Percentiles rank a stretch among this genome's conserved stretches.
These are phyloP conservation scores for Candida odintsovae DNA, from an alignment of 805 yeast genomes.

Conservation along the genomic window DNA sequence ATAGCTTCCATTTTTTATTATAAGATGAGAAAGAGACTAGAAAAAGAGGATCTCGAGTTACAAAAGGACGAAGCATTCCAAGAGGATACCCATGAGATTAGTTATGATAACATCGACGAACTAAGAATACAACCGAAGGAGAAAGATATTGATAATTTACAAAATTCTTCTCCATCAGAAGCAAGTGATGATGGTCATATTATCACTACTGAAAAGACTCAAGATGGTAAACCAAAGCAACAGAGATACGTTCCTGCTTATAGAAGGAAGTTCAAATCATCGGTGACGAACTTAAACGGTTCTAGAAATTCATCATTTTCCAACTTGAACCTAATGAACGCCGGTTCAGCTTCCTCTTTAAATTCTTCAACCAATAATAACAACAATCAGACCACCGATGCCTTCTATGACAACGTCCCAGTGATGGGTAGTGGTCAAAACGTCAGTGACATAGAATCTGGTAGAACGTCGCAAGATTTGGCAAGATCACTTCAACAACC, in stretches of 20 bases:
- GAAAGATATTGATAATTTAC: not conserved
- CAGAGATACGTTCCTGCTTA: slow-evolving; percentile 33
- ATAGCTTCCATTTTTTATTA: slow-evolving; percentile 32
- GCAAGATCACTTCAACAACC: slow-evolving; percentile 23
- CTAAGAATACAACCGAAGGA: slow-evolving; percentile 13
- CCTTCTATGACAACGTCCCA: slow-evolving; percentile 24
- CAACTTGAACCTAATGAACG: slow-evolving; percentile 16
- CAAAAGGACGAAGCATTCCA: slow-evolving; percentile 28
- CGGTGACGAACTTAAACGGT: slow-evolving; percentile 16
- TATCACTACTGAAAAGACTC: not conserved
- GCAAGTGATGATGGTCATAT: slow-evolving; percentile 7
- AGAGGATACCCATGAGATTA: slow-evolving; percentile 31
- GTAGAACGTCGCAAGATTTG: slow-evolving; percentile 14
- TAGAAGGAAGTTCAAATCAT: slow-evolving; percentile 27
- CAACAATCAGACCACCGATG: slow-evolving; percentile 17
- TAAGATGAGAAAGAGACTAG: slow-evolving; percentile 32
- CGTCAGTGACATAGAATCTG: slow-evolving; percentile 5
- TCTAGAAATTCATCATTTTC: slow-evolving; percentile 20
- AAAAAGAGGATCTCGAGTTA: slow-evolving; percentile 30
- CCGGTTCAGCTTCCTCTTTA: slow-evolving; percentile 19
- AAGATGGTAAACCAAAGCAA: slow-evolving; percentile 1
- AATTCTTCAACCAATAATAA: slow-evolving; percentile 14
- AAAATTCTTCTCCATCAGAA: slow-evolving; percentile 2
- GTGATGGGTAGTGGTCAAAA: slow-evolving; percentile 13
- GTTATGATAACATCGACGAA: slow-evolving; percentile 25